Evolutionary conservation across 352 stramenopile genomes (phyloP).

Genomic region (Phytophthora multivora): DNA sequence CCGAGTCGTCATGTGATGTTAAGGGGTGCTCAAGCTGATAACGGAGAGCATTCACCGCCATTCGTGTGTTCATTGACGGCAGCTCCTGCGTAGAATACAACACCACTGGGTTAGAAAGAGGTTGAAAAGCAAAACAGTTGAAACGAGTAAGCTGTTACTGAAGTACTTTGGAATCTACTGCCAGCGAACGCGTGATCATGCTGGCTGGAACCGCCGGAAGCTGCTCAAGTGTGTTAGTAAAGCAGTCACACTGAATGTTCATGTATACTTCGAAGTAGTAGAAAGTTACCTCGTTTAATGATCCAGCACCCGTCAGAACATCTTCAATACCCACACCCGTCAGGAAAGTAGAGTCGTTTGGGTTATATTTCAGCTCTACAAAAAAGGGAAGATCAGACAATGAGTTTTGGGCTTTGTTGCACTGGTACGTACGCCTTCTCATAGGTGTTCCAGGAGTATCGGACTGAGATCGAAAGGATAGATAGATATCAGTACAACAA

Average conservation of each 20-base stretch:
- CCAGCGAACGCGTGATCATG: constrained; percentile 58
- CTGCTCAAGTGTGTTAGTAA: constrained; percentile 9
- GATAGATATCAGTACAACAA: too few species aligned
- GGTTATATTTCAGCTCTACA: constrained; percentile 45
- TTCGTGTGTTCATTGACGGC: constrained; percentile 50
- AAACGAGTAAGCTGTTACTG: constrained; percentile 10
- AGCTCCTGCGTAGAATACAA: constrained; percentile 16
- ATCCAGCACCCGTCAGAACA: constrained; percentile 34
- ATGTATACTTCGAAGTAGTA: too few species aligned
- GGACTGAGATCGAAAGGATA: constrained; percentile 3
- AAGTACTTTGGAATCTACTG: constrained; percentile 38
- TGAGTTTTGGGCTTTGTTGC: too few species aligned
- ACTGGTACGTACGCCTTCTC: constrained; percentile 23
- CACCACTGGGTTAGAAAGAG: background rate
- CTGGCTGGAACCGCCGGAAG: constrained; percentile 56
- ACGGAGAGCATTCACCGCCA: constrained; percentile 70
- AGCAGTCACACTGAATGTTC: background rate
- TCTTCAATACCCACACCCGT: constrained; percentile 79
- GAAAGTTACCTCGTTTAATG: constrained; percentile 34
- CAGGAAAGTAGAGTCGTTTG: constrained; percentile 74
- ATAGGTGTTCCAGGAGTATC: constrained; percentile 22
- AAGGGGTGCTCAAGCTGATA: constrained; percentile 82
- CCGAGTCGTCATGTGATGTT: constrained; percentile 77
- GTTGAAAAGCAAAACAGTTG: background rate
- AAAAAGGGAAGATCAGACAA: background rate